Conservation (phyloP, 1,284 basidiomycete genomes). For the Puccinia polysora region DNA sequence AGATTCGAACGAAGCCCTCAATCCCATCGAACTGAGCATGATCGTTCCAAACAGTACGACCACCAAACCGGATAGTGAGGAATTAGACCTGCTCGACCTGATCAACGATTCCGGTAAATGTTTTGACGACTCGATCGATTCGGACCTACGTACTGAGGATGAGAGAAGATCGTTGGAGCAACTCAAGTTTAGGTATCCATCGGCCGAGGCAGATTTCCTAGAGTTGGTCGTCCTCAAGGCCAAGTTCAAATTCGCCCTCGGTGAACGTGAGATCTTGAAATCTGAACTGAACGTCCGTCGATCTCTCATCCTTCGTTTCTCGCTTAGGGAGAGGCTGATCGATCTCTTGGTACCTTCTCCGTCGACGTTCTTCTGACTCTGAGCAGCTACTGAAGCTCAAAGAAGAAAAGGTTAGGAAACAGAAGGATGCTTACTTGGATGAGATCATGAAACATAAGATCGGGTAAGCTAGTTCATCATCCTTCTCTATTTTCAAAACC, state of each 20-base stretch:
- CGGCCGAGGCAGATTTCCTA: constrained; percentile 1
- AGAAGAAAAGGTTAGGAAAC: constrained; percentile 9
- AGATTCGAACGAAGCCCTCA: too few relatives aligned
- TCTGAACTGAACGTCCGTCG: constrained; percentile 23
- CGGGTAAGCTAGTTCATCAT: too few relatives aligned
- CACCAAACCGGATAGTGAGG: neutral
- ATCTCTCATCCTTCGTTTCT: neutral
- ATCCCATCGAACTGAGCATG: too few relatives aligned
- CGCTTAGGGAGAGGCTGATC: neutral
- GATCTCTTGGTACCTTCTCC: neutral
- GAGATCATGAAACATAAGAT: constrained; percentile 29
- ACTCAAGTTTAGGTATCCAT: constrained; percentile 12
- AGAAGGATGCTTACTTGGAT: constrained; percentile 29
- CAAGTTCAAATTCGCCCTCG: constrained; percentile 33
- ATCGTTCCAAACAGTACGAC: neutral
- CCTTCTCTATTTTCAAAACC: too few relatives aligned
- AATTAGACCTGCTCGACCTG: neutral
- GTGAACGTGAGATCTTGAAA: constrained; percentile 27
- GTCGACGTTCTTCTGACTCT: neutral
- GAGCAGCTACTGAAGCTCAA: constrained; percentile 8
- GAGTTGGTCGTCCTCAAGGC: constrained; percentile 29
- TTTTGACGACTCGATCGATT: constrained; percentile 6
- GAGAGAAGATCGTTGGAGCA: constrained; percentile 21
- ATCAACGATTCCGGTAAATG: constrained; percentile 5
- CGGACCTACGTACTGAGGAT: constrained; percentile 9